Evolutionary conservation across 345 rosid genomes (phyloP).

Genomic region (Odontarrhena argentea): DNA sequence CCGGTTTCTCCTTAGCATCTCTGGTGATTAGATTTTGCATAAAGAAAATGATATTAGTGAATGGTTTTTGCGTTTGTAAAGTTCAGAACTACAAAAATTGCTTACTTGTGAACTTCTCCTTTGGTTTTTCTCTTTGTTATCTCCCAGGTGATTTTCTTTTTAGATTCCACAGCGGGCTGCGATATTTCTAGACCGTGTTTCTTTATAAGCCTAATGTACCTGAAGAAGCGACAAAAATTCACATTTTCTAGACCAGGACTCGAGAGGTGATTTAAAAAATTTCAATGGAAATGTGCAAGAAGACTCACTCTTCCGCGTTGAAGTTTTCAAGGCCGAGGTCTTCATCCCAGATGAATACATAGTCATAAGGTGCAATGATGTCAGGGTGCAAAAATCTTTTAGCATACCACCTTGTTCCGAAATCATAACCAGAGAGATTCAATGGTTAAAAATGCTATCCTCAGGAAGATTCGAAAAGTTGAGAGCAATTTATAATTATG

Average conservation of each 20-base stretch:
- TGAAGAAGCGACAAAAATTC: constrained; percentile 34
- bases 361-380: constrained; percentile 89
- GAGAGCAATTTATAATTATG: neutral
- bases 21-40: constrained; percentile 45
- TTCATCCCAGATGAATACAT: constrained; percentile 96
- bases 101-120: constrained; percentile 95
- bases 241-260: constrained; percentile 7
- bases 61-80: neutral
- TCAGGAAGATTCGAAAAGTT: constrained; percentile 14
- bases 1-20: constrained; percentile 74
- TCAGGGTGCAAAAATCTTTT: constrained; percentile 98
- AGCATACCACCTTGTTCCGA: constrained; percentile 86
- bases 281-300: constrained; percentile 4
- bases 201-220: constrained; percentile 80
- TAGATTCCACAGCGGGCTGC: constrained; percentile 89
- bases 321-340: constrained; percentile 95
- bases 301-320: constrained; percentile 74
- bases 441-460: neutral
- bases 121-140: constrained; percentile 84
- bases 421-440: constrained; percentile 22
- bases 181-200: constrained; percentile 94
- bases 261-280: neutral
- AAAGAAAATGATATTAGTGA: constrained; percentile 6
- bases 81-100: neutral
- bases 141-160: constrained; percentile 84